phyloP scores from a whole-genome alignment of 1,284 basidiomycete genomes.

The Leccinum subspadiceum region DNA sequence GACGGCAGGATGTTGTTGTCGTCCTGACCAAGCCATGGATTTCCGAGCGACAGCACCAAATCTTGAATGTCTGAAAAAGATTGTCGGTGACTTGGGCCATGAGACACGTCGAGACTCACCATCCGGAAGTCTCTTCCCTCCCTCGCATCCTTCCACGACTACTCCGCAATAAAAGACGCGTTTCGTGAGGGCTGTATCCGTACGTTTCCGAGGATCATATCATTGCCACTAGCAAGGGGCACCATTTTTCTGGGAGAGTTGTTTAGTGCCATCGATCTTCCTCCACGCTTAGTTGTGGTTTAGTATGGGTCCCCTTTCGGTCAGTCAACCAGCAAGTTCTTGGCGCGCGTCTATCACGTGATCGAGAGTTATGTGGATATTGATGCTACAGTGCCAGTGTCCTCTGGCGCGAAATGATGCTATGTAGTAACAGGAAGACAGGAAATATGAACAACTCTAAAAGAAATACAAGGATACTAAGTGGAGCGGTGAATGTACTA shows the following conservation, averaged over 20 bases:
- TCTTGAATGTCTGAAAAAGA: slow-evolving; percentile 66
- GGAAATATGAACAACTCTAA: neutral
- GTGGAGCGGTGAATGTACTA: slow-evolving; percentile 3
- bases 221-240: slow-evolving; percentile 65
- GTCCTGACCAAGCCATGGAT: slow-evolving; percentile 47
- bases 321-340: neutral
- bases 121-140: slow-evolving; percentile 62
- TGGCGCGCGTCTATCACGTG: slow-evolving; percentile 23
- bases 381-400: neutral
- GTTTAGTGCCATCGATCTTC: slow-evolving; percentile 40
- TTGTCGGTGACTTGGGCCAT: neutral
- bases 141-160: slow-evolving; percentile 74
- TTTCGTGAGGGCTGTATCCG: slow-evolving; percentile 50
- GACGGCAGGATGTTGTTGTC: slow-evolving; percentile 44
- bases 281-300: slow-evolving; percentile 18
- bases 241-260: slow-evolving; percentile 70
- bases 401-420: neutral
- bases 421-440: slow-evolving; percentile 3
- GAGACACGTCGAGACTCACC: slow-evolving; percentile 42
- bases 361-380: slow-evolving; percentile 17
- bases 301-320: neutral
- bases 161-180: slow-evolving; percentile 81
- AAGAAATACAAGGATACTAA: slow-evolving; percentile 21
- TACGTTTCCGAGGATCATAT: slow-evolving; percentile 41
- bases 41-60: slow-evolving; percentile 71